phyloP scores from a whole-genome alignment of 768 basidiomycete genomes.

The Naganishia kalamii region DNA sequence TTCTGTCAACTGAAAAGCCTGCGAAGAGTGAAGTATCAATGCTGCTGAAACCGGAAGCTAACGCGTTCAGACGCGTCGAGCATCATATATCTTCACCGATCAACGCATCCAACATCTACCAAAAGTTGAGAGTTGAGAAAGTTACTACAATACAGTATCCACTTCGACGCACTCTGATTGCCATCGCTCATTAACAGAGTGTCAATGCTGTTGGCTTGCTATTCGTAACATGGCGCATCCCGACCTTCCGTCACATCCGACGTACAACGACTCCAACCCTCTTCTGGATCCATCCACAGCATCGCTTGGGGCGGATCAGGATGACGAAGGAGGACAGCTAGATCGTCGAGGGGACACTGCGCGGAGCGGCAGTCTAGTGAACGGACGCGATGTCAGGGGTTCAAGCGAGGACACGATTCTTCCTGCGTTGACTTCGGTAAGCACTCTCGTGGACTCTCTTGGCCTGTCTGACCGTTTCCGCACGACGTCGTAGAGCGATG shows the following conservation, averaged over 20 bases:
- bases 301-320: constrained; percentile 3
- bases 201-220: not conserved
- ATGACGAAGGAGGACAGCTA: not conserved
- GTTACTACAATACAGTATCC: too few species aligned
- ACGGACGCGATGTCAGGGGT: not conserved
- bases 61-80: too few species aligned
- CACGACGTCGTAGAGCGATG: not conserved
- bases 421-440: not conserved
- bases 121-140: too few species aligned
- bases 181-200: too few species aligned
- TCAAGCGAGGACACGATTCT: not conserved
- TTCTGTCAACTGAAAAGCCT: too few species aligned
- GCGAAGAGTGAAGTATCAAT: too few species aligned
- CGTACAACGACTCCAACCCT: constrained; percentile 18
- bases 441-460: not conserved
- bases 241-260: constrained; percentile 18
- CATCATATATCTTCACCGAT: too few species aligned
- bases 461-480: not conserved
- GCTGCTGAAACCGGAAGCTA: too few species aligned
- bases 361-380: not conserved
- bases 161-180: not conserved
- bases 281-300: constrained; percentile 16
- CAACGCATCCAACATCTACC: too few species aligned
- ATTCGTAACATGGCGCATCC: not conserved
- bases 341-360: not conserved